Evolutionary conservation across 140 eudicot species (phyloP).

Genomic region (Senecio squalidus): DNA sequence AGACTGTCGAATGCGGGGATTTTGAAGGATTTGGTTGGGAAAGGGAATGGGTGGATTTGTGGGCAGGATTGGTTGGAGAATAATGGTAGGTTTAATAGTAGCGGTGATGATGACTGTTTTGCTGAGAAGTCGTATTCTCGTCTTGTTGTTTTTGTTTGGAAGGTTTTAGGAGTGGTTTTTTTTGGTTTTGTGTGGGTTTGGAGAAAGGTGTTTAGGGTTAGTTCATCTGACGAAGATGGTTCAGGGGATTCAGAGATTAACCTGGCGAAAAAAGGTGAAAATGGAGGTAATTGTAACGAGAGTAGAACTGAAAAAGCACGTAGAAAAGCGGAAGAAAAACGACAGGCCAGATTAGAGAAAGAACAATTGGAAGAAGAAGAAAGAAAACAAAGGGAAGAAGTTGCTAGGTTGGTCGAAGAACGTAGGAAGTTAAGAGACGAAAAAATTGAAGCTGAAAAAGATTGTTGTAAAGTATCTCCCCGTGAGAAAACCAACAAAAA

Average conservation of each 20-base stretch:
- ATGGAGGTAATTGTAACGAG: slow-evolving; percentile 57
- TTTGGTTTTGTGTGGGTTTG: slow-evolving; percentile 51
- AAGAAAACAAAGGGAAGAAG: slow-evolving; percentile 91
- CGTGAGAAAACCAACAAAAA: slow-evolving; percentile 46
- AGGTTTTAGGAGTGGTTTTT: slow-evolving; percentile 45
- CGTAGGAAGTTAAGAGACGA: slow-evolving; percentile 74
- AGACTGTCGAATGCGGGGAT: slow-evolving; percentile 53
- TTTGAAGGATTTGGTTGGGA: slow-evolving; percentile 64
- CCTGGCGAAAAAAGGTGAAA: slow-evolving; percentile 49
- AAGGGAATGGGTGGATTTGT: slow-evolving; percentile 54
- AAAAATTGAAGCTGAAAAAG: slow-evolving; percentile 52
- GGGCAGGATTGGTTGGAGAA: slow-evolving; percentile 77
- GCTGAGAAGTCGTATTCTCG: slow-evolving; percentile 16
- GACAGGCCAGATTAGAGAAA: slow-evolving; percentile 78
- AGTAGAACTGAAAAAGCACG: slow-evolving; percentile 88
- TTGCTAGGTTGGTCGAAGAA: slow-evolving; percentile 84
- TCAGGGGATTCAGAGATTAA: slow-evolving; percentile 46
- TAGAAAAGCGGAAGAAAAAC: slow-evolving; percentile 92
- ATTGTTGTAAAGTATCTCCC: slow-evolving; percentile 31
- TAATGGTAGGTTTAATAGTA: slow-evolving; percentile 44
- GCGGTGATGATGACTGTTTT: slow-evolving; percentile 45
- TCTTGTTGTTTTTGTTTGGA: slow-evolving; percentile 43
- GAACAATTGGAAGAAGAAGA: slow-evolving; percentile 88
- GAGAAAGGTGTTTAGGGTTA: slow-evolving; percentile 56
- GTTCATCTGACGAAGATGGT: slow-evolving; percentile 52